Evolutionary conservation across 805 yeast species (phyloP).

Genomic region (Candida anglica): DNA sequence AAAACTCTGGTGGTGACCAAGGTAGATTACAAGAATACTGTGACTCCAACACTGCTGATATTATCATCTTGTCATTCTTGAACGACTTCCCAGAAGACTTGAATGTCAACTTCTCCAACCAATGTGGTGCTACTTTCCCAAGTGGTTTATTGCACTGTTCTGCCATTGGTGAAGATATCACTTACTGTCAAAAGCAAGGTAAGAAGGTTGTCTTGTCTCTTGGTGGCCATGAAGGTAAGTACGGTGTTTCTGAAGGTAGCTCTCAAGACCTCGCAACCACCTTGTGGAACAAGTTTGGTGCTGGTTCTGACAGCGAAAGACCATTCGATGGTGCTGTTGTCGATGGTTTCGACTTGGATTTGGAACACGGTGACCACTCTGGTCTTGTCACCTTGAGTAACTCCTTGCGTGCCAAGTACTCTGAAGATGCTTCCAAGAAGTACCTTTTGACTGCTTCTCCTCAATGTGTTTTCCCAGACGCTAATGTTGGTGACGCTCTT

Average conservation of each 20-base stretch:
- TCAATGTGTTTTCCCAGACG: conserved; percentile 87
- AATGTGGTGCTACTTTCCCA: conserved; percentile 12
- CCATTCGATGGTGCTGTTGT: conserved; percentile 26
- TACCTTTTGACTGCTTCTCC: conserved; percentile 89
- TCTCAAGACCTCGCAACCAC: conserved; percentile 51
- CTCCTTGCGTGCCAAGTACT: conserved; percentile 17
- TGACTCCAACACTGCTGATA: conserved; percentile 60
- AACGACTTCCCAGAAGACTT: conserved; percentile 45
- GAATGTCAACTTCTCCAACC: conserved; percentile 16
- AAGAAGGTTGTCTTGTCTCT: conserved; percentile 71
- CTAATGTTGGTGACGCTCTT: conserved; percentile 19
- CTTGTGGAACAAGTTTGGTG: conserved; percentile 34
- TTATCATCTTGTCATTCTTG: conserved; percentile 66
- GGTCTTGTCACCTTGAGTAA: conserved; percentile 26
- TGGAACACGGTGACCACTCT: conserved; percentile 16
- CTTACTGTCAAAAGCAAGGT: conserved; percentile 68
- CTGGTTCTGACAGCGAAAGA: conserved; percentile 19
- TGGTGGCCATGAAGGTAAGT: conserved; percentile 38
- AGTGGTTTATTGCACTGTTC: conserved; percentile 13
- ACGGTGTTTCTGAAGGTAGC: conserved; percentile 44
- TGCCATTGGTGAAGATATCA: conserved; percentile 52
- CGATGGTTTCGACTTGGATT: conserved; percentile 33
- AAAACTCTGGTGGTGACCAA: conserved; percentile 47
- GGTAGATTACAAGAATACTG: conserved; percentile 48
- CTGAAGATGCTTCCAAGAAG: conserved; percentile 38